Evolutionary conservation across 129 eudicot species (phyloP), one percentile per base, ranked within the genome.

Genomic region (Artemisia argyi): DNA sequence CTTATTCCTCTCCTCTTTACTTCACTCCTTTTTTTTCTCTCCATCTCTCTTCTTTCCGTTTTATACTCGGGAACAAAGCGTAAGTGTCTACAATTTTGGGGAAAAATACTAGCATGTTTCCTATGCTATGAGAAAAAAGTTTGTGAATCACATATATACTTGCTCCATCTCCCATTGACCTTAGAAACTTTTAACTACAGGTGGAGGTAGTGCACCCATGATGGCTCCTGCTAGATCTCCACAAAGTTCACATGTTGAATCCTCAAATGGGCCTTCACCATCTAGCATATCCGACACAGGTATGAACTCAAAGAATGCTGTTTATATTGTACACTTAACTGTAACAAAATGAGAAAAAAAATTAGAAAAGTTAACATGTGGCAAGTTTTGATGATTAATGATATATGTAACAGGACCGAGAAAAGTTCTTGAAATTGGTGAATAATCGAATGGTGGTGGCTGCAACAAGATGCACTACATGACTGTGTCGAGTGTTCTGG

Each of bases 191-290:
- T 63, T 50, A 20, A 20, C 22, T 20, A 20, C 22, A 69, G 80
- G 35, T 15, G 76, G 68, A 54, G 70, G 20, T 64, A 69, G 50
- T 28, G 77, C 80, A 69, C 80, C 84, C 7, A 10, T 11, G 52
- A 47, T 76, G 63, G 72, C 84, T 55, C 84, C 84, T 4, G 68
- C 7, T 4, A 6, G 32, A 57, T 79, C 78, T 17, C 83, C 78
- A 9, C 7, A 14, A 65, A n/a, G 28, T 11, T 32, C 68, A 49
- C 32, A 80, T 19, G 72, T 10, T n/a, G 20, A 44, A 16, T 61
- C 65, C 65, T 35, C 72, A 26, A 46, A 63, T 8, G 76, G 66
- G 14, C 81, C 77, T 47, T 63, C 72, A 13, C 80, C 80, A 46
- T 2, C 69, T 14, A 70, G 73, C 54, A 19, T 55, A 10, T 52